A percentile compares a stretch with the other conserved stretches of the same genome.
phyloP scores from a whole-genome alignment of 495 filamentous ascomycete species.

The Neurospora sublineolata region DNA sequence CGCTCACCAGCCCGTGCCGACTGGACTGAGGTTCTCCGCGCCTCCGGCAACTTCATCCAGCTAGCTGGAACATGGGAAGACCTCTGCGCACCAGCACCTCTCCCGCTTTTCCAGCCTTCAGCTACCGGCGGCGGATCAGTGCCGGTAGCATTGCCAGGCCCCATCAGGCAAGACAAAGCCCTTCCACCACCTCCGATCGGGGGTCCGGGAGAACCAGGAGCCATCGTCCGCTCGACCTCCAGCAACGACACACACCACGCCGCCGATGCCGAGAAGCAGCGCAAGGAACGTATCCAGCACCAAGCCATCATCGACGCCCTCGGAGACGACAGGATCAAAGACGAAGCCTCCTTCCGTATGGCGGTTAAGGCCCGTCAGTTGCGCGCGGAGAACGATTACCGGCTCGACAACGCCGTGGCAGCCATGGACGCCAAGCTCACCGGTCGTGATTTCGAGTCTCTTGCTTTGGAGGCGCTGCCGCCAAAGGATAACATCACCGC shows the following conservation, averaged over 20 bases:
- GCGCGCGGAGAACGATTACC: slow-evolving; percentile 39
- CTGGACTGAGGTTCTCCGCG: slow-evolving; percentile 65
- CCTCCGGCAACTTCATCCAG: slow-evolving; percentile 52
- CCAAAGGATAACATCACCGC: not conserved
- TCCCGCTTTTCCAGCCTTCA: slow-evolving; percentile 27
- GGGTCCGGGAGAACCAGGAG: not conserved
- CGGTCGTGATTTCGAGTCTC: not conserved
- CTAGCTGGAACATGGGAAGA: slow-evolving; percentile 53
- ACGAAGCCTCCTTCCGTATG: slow-evolving; percentile 50
- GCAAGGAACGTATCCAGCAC: slow-evolving; percentile 45
- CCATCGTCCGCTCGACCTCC: not conserved
- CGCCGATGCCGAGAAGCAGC: slow-evolving; percentile 34
- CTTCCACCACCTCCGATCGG: not conserved
- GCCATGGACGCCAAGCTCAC: slow-evolving; percentile 8
- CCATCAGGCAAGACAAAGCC: not conserved
- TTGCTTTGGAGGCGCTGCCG: not conserved
- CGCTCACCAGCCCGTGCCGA: slow-evolving; percentile 61
- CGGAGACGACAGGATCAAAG: slow-evolving; percentile 51
- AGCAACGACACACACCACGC: slow-evolving; percentile 3
- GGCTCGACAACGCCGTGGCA: slow-evolving; percentile 20
- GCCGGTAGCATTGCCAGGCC: slow-evolving; percentile 2
- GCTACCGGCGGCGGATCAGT: slow-evolving; percentile 1
- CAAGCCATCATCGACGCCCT: slow-evolving; percentile 55
- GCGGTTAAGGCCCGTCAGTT: slow-evolving; percentile 49
- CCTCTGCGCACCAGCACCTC: slow-evolving; percentile 56